Conservation (phyloP, 805 yeast genomes). For the Zygosaccharomyces pseudorouxii region DNA sequence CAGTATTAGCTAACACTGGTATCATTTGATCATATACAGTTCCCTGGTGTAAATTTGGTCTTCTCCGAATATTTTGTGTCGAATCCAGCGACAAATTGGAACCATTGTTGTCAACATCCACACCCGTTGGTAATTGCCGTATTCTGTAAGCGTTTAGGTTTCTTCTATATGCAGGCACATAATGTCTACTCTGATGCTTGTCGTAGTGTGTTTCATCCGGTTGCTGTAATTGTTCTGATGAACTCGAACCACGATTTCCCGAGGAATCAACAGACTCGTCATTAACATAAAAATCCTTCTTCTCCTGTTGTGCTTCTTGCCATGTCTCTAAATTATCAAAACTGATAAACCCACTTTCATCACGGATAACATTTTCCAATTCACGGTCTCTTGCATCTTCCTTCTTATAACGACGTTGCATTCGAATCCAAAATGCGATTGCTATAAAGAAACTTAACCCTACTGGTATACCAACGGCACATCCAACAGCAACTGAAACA, state of each 20-base stretch:
- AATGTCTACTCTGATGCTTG: conserved; percentile 19
- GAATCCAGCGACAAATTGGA: conserved; percentile 18
- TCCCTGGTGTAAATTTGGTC: conserved; percentile 11
- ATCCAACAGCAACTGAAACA: conserved; percentile 43
- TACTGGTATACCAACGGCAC: conserved; percentile 51
- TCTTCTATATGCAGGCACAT: conserved; percentile 39
- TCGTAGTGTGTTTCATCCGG: conserved; percentile 6
- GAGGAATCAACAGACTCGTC: conserved; percentile 10
- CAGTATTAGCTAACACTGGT: conserved; percentile 14
- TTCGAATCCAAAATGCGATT: conserved; percentile 37
- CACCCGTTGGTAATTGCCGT: conserved; percentile 23
- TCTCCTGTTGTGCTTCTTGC: conserved; percentile 10
- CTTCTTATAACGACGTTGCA: conserved; percentile 35
- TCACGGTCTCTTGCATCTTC: conserved; percentile 39
- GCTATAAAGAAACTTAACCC: conserved; percentile 38
- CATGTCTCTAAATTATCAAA: conserved; percentile 31
- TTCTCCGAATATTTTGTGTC: conserved; percentile 12
- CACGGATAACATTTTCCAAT: conserved; percentile 28
- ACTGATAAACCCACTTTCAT: conserved; percentile 36
- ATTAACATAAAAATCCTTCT: conserved; percentile 6
- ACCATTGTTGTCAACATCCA: conserved; percentile 16
- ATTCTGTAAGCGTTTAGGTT: conserved; percentile 28
- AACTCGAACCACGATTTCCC: conserved; percentile 2
- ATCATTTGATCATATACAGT: conserved; percentile 27
- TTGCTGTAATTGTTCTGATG: conserved; percentile 5